Evolutionary conservation across 306 rosid species (phyloP).

Genomic region (Glycine soja): DNA sequence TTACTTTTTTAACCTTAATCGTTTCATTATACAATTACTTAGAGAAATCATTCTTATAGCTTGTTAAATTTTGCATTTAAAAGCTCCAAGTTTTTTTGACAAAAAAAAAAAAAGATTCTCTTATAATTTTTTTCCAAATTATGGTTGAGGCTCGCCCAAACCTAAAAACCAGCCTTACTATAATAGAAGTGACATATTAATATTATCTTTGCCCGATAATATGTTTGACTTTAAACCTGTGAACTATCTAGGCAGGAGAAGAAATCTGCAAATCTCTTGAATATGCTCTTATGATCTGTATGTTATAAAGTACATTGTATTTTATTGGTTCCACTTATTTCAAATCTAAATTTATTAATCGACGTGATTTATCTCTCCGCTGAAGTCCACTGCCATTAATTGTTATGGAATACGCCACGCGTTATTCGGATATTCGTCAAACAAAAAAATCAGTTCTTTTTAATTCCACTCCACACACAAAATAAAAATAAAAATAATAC

Average conservation of each 20-base stretch:
- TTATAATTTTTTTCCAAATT: too few species aligned
- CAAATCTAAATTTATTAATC: slow-evolving; percentile 30
- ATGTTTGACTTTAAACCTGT: slow-evolving; percentile 32
- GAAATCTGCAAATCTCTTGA: slow-evolving; percentile 41
- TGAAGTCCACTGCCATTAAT: not conserved
- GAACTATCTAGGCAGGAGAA: not conserved
- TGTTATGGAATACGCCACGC: slow-evolving; percentile 28
- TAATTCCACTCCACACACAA: not conserved
- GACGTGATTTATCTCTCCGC: not conserved
- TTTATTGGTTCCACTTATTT: slow-evolving; percentile 22
- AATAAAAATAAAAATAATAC: not conserved
- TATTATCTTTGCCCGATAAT: too few species aligned
- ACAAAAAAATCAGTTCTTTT: not conserved
- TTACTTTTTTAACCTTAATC: too few species aligned
- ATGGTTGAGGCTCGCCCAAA: too few species aligned
- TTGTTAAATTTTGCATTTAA: not conserved
- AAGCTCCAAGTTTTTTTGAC: not conserved
- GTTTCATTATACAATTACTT: too few species aligned
- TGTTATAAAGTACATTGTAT: not conserved
- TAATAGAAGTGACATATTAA: too few species aligned
- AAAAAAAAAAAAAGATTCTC: too few species aligned
- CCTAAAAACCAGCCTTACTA: too few species aligned
- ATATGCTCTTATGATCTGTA: slow-evolving; percentile 31
- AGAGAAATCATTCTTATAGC: too few species aligned
- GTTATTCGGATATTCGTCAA: not conserved